Conservation (phyloP, 495 filamentous ascomycete genomes). For the Aspergillus baeticus region DNA sequence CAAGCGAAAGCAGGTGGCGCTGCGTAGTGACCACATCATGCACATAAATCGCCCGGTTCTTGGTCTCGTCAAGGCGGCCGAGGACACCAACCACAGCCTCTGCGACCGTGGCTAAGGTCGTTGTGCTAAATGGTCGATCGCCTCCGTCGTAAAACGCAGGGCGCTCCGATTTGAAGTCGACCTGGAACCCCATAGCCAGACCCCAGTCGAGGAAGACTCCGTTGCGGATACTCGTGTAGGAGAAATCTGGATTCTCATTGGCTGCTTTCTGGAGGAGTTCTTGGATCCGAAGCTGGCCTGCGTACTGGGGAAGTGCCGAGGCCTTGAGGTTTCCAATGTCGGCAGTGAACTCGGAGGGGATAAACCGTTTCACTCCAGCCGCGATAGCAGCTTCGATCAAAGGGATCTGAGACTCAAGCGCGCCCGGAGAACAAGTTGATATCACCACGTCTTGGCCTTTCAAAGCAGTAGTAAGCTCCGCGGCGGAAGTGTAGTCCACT, state of each 20-base stretch:
- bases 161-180: background rate
- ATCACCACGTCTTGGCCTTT: constrained; percentile 38
- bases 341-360: constrained; percentile 6
- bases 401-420: constrained; percentile 33
- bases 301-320: background rate
- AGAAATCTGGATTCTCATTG: background rate
- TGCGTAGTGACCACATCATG: constrained; percentile 7
- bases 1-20: constrained; percentile 2
- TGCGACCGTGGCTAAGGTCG: background rate
- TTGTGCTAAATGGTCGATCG: constrained; percentile 7
- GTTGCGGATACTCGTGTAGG: constrained; percentile 4
- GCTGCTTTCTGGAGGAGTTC: background rate
- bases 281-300: background rate
- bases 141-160: constrained; percentile 7
- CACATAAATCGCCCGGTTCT: constrained; percentile 2
- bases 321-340: constrained; percentile 4
- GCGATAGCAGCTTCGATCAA: constrained; percentile 1
- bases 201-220: constrained; percentile 10
- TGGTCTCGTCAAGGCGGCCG: background rate
- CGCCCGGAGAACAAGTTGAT: constrained; percentile 37
- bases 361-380: constrained; percentile 6
- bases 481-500: constrained; percentile 56
- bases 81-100: background rate
- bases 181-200: background rate
- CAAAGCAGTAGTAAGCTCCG: constrained; percentile 42